A percentile compares a stretch with the other conserved stretches of the same genome.
Evolutionary conservation across 495 filamentous ascomycete species (phyloP).

Genomic region (Aspergillus diversus): DNA sequence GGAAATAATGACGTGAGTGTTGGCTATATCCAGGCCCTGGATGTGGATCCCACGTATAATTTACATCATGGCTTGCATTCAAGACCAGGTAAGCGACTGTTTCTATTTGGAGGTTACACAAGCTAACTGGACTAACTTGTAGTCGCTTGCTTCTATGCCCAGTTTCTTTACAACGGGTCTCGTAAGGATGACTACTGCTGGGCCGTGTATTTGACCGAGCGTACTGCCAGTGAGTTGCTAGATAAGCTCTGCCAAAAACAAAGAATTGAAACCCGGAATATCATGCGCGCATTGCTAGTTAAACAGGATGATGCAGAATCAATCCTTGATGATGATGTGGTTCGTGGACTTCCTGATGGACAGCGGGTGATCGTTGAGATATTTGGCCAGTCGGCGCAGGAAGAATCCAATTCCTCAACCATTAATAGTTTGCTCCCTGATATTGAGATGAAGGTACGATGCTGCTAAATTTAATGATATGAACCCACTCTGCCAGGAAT

Average conservation of each 20-base stretch:
- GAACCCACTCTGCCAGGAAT: no score
- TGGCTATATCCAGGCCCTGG: constrained; percentile 89
- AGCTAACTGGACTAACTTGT: constrained; percentile 8
- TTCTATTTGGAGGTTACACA: background rate
- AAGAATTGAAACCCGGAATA: constrained; percentile 70
- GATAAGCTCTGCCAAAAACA: constrained; percentile 75
- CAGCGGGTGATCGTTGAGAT: constrained; percentile 83
- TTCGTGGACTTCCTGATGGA: constrained; percentile 83
- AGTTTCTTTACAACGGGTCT: constrained; percentile 56
- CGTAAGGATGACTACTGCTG: constrained; percentile 70
- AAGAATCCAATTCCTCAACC: no score
- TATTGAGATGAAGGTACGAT: no score
- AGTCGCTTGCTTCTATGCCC: constrained; percentile 89
- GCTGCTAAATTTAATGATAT: no score
- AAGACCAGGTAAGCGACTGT: constrained; percentile 64
- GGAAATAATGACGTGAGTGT: constrained; percentile 54
- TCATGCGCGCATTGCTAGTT: constrained; percentile 71
- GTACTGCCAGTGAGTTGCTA: constrained; percentile 74
- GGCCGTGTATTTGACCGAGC: constrained; percentile 81
- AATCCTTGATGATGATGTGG: constrained; percentile 87
- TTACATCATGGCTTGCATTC: constrained; percentile 71
- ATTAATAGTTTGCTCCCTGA: no score
- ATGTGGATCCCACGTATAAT: constrained; percentile 81
- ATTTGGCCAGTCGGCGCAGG: no score
- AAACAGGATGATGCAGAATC: constrained; percentile 75